Evolutionary conservation across 495 filamentous ascomycete genomes (phyloP).

Genomic region (Cladorrhinum samala): DNA sequence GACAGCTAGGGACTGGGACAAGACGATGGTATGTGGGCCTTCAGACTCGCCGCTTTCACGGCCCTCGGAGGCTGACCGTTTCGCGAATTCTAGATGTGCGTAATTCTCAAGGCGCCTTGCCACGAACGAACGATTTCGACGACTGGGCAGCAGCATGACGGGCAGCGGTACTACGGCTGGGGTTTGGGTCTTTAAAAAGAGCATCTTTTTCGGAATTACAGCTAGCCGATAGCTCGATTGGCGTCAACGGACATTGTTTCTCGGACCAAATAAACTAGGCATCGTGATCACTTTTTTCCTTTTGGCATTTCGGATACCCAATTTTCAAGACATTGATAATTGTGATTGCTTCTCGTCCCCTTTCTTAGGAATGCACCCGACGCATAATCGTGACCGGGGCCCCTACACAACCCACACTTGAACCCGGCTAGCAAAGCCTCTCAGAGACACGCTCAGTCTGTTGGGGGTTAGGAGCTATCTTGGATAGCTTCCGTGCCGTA

Average conservation of each 20-base stretch:
- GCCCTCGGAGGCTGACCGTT: conserved; percentile 1
- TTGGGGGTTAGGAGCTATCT: conserved; percentile 49
- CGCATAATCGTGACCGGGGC: no score
- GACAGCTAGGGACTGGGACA: conserved; percentile 12
- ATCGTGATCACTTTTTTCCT: conserved; percentile 21
- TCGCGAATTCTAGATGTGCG: conserved; percentile 19
- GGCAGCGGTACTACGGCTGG: conserved; percentile 23
- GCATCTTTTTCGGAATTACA: conserved; percentile 15
- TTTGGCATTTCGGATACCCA: no score
- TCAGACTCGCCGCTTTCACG: not conserved
- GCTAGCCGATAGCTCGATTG: conserved; percentile 11
- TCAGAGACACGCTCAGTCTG: conserved; percentile 42
- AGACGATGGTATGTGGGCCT: conserved; percentile 19
- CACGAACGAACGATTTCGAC: conserved; percentile 11
- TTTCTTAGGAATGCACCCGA: no score
- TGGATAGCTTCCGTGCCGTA: conserved; percentile 51
- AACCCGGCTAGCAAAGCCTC: conserved; percentile 43
- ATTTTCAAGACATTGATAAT: no score
- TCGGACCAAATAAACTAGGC: conserved; percentile 30
- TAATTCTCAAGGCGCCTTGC: conserved; percentile 16
- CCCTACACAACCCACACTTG: no score
- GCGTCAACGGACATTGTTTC: conserved; percentile 33
- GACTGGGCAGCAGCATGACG: no score
- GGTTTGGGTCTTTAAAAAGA: conserved; percentile 17
- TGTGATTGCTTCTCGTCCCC: no score